These are phyloP conservation scores for Mortierella hygrophila DNA, from an alignment of 192 early-diverging fungal genomes.

Conservation along the genomic window DNA sequence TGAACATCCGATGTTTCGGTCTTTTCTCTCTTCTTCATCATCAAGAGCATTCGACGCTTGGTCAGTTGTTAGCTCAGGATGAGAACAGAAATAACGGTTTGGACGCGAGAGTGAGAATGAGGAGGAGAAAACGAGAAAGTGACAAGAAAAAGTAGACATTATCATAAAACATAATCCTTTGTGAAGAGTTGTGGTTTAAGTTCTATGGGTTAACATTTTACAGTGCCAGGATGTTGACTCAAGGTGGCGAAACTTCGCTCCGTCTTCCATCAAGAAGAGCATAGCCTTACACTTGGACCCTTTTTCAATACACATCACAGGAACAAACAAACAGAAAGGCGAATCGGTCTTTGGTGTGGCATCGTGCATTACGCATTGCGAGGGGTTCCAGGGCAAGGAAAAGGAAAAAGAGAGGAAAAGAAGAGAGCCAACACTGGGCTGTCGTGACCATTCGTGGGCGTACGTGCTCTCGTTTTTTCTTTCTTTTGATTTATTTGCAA, in stretches of 20 bases:
- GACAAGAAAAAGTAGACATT: not conserved
- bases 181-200: not conserved
- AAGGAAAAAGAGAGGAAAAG: not conserved
- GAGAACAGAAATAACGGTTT: not conserved
- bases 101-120: not conserved
- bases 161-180: not conserved
- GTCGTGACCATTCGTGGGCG: conserved; percentile 1
- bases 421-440: not conserved
- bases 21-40: not conserved
- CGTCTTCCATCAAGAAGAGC: not conserved
- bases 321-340: not conserved
- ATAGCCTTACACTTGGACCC: not conserved
- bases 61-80: not conserved
- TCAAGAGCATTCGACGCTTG: not conserved
- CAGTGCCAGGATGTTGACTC: not conserved
- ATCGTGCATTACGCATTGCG: not conserved
- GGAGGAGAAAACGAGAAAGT: not conserved
- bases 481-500: not conserved
- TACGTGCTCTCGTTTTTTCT: not conserved
- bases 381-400: not conserved
- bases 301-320: not conserved
- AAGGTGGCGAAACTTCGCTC: not conserved
- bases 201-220: not conserved
- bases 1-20: not conserved
- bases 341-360: not conserved